Evolutionary conservation across 2,329 filamentous ascomycete species (phyloP).

Genomic region (Gliomastix tumulicola): DNA sequence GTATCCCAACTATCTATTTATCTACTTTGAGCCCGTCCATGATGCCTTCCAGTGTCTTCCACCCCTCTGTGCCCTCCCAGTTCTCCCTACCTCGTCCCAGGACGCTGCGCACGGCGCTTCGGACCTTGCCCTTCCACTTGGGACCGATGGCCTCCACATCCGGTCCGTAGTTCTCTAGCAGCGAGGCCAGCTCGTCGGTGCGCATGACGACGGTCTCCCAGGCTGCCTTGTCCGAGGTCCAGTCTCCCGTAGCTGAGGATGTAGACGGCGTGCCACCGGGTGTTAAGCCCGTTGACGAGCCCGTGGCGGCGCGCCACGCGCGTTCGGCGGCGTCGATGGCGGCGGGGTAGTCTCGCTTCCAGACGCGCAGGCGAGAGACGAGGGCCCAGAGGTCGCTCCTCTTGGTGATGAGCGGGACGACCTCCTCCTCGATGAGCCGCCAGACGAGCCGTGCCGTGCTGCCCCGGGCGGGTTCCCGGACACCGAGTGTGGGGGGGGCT

Average conservation of each 20-base stretch:
- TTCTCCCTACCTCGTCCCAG: constrained; percentile 72
- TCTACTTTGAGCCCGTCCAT: constrained; percentile 45
- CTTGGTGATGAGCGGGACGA: constrained; percentile 79
- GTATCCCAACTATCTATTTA: neutral
- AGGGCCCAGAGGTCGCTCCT: constrained; percentile 72
- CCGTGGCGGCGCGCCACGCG: constrained; percentile 62
- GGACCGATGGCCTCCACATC: constrained; percentile 62
- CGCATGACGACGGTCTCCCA: constrained; percentile 71
- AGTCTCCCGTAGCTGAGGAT: constrained; percentile 14
- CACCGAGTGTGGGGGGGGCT: constrained; percentile 11
- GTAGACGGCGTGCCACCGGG: neutral
- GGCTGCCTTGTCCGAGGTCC: constrained; percentile 47
- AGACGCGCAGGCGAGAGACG: constrained; percentile 64
- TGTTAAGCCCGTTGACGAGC: constrained; percentile 33
- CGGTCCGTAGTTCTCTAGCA: constrained; percentile 72
- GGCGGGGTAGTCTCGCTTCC: constrained; percentile 61
- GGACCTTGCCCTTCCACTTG: constrained; percentile 83
- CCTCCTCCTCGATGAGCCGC: constrained; percentile 63
- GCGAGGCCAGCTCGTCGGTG: constrained; percentile 74
- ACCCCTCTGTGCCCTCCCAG: constrained; percentile 74
- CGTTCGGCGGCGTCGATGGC: constrained; percentile 84
- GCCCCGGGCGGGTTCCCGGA: constrained; percentile 41
- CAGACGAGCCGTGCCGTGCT: constrained; percentile 57
- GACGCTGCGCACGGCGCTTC: constrained; percentile 76
- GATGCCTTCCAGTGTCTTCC: constrained; percentile 50